Evolutionary conservation across 768 basidiomycete species (phyloP), one percentile per base, ranked within the genome.

Genomic region (Kwoniella sp.): DNA sequence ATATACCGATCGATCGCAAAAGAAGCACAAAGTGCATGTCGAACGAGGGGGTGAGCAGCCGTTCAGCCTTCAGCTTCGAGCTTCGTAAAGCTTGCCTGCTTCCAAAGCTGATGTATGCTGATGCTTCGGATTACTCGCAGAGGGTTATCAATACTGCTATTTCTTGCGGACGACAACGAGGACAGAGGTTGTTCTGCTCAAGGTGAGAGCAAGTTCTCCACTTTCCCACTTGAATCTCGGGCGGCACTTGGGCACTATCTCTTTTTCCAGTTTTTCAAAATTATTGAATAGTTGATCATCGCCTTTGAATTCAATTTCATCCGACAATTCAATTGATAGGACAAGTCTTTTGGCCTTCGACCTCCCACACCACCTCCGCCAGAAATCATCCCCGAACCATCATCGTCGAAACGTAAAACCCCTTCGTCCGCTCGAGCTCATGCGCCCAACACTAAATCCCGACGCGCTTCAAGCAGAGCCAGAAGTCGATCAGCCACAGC

Each of bases 81-180:
- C n/a, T n/a, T n/a, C n/a, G n/a, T n/a, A n/a, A n/a, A n/a, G n/a
- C n/a, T n/a, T n/a, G n/a, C n/a, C n/a, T n/a, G n/a, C n/a, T n/a
- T n/a, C n/a, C n/a, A n/a, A n/a, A n/a, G n/a, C n/a, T 36, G 25
- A 53, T 33, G 25, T n/a, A 50, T 33, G 46, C 54, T 48, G 56
- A 40, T 53, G n/a, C 58, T n/a, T n/a, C n/a, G n/a, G n/a, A n/a
- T n/a, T n/a, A 33, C 26, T 27, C 52, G 21, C 76, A 94, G 92
- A 90, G 64, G 85, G 85, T 0, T 95, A 94, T 73, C 92, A 95
- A 68, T 92, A 91, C 77, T 91, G 89, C 52, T 95, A 91, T 77
- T 95, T 93, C 81, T 83, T 94, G 68, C 86, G 91, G 24, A 88
- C 87, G 79, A 87, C 86, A 1, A 91, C 92, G 55, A 85, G 89